Evolutionary conservation across 192 early-diverging fungal species (phyloP).

Genomic region (Backusella sp.): DNA sequence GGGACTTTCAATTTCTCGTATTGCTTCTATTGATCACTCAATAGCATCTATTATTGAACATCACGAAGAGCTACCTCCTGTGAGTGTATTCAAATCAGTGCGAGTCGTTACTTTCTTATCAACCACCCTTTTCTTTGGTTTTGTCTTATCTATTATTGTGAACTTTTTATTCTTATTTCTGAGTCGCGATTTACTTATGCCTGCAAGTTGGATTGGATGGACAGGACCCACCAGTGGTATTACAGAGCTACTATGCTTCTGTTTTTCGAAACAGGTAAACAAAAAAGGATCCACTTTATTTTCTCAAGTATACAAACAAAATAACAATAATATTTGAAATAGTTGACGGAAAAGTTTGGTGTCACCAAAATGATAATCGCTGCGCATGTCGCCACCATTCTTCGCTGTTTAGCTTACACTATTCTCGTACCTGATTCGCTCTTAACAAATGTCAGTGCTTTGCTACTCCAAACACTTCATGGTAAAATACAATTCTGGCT

Average conservation of each 20-base stretch:
- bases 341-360: slow-evolving; percentile 35
- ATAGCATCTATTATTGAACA: not conserved
- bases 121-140: slow-evolving; percentile 31
- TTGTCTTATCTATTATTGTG: slow-evolving; percentile 30
- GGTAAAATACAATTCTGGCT: slow-evolving; percentile 21
- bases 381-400: slow-evolving; percentile 25
- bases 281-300: not conserved
- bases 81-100: not conserved
- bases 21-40: slow-evolving; percentile 21
- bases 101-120: slow-evolving; percentile 30
- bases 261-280: slow-evolving; percentile 39
- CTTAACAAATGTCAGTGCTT: slow-evolving; percentile 21
- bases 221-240: slow-evolving; percentile 37
- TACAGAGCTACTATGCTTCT: slow-evolving; percentile 38
- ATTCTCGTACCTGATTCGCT: slow-evolving; percentile 16
- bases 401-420: slow-evolving; percentile 24
- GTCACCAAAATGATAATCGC: slow-evolving; percentile 27
- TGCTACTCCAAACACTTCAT: slow-evolving; percentile 27
- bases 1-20: slow-evolving; percentile 16
- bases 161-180: slow-evolving; percentile 37
- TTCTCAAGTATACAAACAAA: not conserved
- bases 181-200: slow-evolving; percentile 24
- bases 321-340: not conserved
- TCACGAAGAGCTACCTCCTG: not conserved
- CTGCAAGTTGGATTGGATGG: slow-evolving; percentile 36